These are phyloP conservation scores for Arthrobotrys musiformis DNA, from an alignment of 2,329 filamentous ascomycete species.

Conservation along the genomic window DNA sequence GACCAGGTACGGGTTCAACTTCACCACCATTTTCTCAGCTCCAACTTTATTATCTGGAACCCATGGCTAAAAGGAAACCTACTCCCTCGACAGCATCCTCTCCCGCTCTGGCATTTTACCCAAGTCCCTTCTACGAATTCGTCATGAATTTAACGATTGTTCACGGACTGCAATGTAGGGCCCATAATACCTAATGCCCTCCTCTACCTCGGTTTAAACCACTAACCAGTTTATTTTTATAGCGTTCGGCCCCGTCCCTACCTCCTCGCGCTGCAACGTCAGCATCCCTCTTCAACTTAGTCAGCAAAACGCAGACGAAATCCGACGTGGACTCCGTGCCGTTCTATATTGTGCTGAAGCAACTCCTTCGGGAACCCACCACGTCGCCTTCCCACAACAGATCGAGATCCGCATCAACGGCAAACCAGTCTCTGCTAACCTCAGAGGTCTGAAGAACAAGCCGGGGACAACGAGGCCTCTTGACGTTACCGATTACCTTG, in stretches of 20 bases:
- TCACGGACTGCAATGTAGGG: conserved; percentile 26
- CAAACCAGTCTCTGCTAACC: conserved; percentile 88
- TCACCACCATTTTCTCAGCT: conserved; percentile 28
- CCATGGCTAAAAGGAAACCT: conserved; percentile 38
- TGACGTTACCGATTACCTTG: conserved; percentile 83
- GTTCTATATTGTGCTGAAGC: conserved; percentile 49
- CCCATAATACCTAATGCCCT: neutral
- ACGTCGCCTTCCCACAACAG: conserved; percentile 90
- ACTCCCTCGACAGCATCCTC: conserved; percentile 27
- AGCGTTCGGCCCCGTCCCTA: conserved; percentile 5
- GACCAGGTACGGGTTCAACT: conserved; percentile 40
- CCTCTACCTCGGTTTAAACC: neutral
- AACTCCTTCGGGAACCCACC: conserved; percentile 60
- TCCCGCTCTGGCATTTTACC: conserved; percentile 71
- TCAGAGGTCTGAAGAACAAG: conserved; percentile 94
- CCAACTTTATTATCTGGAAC: conserved; percentile 50
- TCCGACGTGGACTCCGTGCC: conserved; percentile 27
- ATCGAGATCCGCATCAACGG: conserved; percentile 91
- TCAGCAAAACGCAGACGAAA: conserved; percentile 8
- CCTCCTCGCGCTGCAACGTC: conserved; percentile 7
- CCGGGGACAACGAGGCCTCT: conserved; percentile 92
- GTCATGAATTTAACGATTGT: conserved; percentile 68
- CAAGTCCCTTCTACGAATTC: conserved; percentile 86
- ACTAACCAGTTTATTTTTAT: neutral
- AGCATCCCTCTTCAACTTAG: conserved; percentile 15